Evolutionary conservation across 352 stramenopile genomes (phyloP).

Genomic region (Globisporangium polare): DNA sequence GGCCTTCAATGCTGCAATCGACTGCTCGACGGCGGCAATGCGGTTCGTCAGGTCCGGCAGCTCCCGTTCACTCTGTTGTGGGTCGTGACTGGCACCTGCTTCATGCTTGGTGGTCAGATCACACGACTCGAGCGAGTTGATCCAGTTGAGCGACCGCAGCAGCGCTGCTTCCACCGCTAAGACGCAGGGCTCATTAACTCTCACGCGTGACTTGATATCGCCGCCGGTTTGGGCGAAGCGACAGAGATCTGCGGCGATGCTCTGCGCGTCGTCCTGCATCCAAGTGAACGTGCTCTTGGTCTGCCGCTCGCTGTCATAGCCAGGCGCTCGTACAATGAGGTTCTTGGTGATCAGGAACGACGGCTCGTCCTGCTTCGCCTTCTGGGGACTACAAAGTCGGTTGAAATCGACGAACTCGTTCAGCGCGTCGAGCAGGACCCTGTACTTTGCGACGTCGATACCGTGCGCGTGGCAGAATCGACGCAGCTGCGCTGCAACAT

Average conservation of each 20-base stretch:
- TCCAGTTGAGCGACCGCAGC: conserved; percentile 33
- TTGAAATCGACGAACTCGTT: conserved; percentile 27
- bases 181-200: conserved; percentile 12
- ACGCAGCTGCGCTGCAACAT: conserved; percentile 27
- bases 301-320: background rate
- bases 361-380: conserved; percentile 10
- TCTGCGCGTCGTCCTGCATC: conserved; percentile 28
- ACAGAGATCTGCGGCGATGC: conserved; percentile 46
- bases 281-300: conserved; percentile 17
- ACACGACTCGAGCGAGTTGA: conserved; percentile 28
- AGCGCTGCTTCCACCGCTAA: conserved; percentile 21
- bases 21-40: conserved; percentile 10
- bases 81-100: too few relatives aligned
- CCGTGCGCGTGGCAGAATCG: conserved; percentile 38
- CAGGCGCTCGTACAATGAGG: conserved; percentile 15
- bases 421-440: conserved; percentile 23
- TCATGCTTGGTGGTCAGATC: conserved; percentile 1
- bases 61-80: background rate
- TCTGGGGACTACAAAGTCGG: conserved; percentile 18
- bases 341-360: conserved; percentile 42
- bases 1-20: conserved; percentile 9
- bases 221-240: conserved; percentile 18
- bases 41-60: background rate
- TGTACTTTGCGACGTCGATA: conserved; percentile 21
- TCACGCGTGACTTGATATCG: background rate